phyloP scores from a whole-genome alignment of 1,139 yeast genomes.

The Taiozyma onychis region DNA sequence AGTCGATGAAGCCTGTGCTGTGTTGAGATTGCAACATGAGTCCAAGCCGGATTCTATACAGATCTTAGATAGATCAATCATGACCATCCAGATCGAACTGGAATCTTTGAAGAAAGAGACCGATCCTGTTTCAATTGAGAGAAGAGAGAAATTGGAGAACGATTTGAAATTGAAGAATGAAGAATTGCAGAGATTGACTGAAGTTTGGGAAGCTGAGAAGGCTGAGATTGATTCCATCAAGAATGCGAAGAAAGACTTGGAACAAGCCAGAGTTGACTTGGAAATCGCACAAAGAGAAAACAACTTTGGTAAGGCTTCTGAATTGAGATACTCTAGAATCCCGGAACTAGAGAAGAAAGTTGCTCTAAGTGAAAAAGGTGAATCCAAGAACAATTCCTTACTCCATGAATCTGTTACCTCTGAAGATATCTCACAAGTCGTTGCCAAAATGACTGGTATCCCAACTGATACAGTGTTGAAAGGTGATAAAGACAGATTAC shows the following conservation, averaged over 20 bases:
- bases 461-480: slow-evolving; percentile 89
- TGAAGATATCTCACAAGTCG: slow-evolving; percentile 89
- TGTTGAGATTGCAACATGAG: slow-evolving; percentile 89
- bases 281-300: slow-evolving; percentile 82
- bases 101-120: slow-evolving; percentile 92
- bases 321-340: slow-evolving; percentile 77
- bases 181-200: slow-evolving; percentile 65
- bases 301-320: slow-evolving; percentile 83
- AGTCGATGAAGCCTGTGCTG: slow-evolving; percentile 97
- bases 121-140: slow-evolving; percentile 75
- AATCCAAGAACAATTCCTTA: slow-evolving; percentile 33
- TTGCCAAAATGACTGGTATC: slow-evolving; percentile 92
- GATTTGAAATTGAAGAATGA: slow-evolving; percentile 57
- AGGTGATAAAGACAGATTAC: slow-evolving; percentile 87
- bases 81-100: slow-evolving; percentile 92
- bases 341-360: slow-evolving; percentile 71
- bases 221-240: slow-evolving; percentile 70
- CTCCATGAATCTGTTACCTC: slow-evolving; percentile 91
- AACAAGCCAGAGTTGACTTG: slow-evolving; percentile 75
- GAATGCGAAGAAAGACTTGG: slow-evolving; percentile 73
- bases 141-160: slow-evolving; percentile 58
- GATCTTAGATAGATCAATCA: slow-evolving; percentile 78
- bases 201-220: slow-evolving; percentile 83
- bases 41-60: slow-evolving; percentile 95
- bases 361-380: slow-evolving; percentile 41